phyloP scores from a whole-genome alignment of 768 basidiomycete genomes.

The Terana coerulea region DNA sequence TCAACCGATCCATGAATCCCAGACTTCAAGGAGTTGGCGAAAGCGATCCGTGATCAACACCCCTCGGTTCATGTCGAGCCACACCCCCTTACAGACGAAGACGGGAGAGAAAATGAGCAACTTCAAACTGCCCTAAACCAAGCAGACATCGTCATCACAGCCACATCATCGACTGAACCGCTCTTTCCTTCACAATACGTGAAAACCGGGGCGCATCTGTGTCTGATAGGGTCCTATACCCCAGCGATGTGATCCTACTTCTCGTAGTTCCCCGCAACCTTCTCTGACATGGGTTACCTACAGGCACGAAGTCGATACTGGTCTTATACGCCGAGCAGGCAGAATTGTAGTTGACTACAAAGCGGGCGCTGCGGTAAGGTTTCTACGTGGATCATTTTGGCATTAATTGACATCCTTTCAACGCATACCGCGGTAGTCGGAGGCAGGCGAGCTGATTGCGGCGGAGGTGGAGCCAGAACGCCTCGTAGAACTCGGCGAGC shows the following conservation, averaged over 20 bases:
- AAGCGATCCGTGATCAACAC: too few species aligned
- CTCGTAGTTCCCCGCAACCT: too few species aligned
- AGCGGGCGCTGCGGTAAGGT: constrained; percentile 50
- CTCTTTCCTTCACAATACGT: constrained; percentile 71
- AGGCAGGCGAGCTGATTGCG: constrained; percentile 81
- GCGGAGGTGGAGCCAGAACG: constrained; percentile 36
- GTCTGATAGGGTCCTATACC: constrained; percentile 80
- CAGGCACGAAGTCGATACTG: constrained; percentile 58
- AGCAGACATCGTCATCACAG: constrained; percentile 67
- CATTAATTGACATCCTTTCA: neutral
- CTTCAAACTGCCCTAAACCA: constrained; percentile 32
- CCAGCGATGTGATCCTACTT: constrained; percentile 53
- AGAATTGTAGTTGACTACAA: constrained; percentile 71
- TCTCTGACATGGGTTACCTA: neutral
- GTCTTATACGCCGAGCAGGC: constrained; percentile 52
- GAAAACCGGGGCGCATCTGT: constrained; percentile 58
- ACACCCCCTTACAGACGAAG: neutral
- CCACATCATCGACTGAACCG: constrained; percentile 66
- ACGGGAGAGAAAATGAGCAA: constrained; percentile 8
- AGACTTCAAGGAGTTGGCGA: too few species aligned
- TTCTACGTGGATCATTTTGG: neutral
- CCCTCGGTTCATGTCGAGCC: too few species aligned
- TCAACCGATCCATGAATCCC: constrained; percentile 55
- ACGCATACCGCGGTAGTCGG: constrained; percentile 25
- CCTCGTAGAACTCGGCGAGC: constrained; percentile 68